Conservation (phyloP, 345 rosid genomes). For the Pistacia integerrima region DNA sequence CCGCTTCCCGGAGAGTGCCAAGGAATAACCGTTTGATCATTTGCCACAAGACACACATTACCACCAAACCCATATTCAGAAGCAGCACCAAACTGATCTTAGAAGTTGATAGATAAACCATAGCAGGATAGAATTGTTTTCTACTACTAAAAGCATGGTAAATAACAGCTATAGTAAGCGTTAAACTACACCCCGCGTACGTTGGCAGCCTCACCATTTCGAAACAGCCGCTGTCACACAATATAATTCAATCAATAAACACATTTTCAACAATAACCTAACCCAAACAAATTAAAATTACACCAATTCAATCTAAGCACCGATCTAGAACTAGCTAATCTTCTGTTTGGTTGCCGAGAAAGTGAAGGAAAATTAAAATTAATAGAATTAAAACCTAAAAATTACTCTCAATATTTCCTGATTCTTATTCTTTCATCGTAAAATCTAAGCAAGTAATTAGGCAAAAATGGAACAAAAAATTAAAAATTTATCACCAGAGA, state of each 20-base stretch:
- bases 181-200: constrained; percentile 65
- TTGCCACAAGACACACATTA: constrained; percentile 82
- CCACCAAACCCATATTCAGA: constrained; percentile 84
- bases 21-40: constrained; percentile 71
- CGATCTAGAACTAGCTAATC: background rate
- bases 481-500: background rate
- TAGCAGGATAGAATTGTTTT: constrained; percentile 91
- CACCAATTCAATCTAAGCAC: background rate
- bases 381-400: background rate
- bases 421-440: background rate
- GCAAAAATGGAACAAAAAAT: too few species aligned
- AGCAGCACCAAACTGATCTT: constrained; percentile 79
- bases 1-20: constrained; percentile 94
- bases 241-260: constrained; percentile 7
- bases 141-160: constrained; percentile 86
- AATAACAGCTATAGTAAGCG: constrained; percentile 56
- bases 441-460: background rate
- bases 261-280: background rate
- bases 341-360: background rate
- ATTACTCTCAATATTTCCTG: background rate
- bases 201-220: constrained; percentile 77
- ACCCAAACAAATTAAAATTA: background rate
- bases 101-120: constrained; percentile 80
- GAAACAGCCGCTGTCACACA: constrained; percentile 17
- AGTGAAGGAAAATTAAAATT: background rate